Base-by-base conservation (phyloP, 2,329 filamentous ascomycete species). In the Fusarium sp. region DNA sequence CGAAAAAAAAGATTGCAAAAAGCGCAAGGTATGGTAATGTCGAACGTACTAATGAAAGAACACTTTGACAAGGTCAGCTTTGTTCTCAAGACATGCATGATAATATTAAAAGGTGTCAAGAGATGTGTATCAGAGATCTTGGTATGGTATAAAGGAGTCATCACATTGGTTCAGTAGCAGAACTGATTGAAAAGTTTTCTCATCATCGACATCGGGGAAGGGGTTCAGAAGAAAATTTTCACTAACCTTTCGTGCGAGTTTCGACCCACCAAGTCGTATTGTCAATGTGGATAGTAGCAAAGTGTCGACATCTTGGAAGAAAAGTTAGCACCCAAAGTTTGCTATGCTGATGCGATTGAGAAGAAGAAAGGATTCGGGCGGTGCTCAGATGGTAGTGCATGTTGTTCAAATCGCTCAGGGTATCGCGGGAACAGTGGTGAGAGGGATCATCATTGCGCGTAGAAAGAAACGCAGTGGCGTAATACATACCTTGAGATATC, bases 351-450 rank as follows among this genome's bases (percentile, higher is more conserved):
- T 30, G 10, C 10, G 5, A 4, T 30, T 30, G 28, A 13, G 28
- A 24, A 24, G 26, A 28, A 30, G 11, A 11, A 30, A 30, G 28
- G 11, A 13, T 45, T 39, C 14, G 56, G 15, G 49, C 41, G 56
- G 62, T 50, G 57, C 80, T 89, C 89, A 91, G 89, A 91, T 91
- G 89, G 89, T 91, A 89, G 88, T 91, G 89, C 89, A 91, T 91
- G 89, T 90, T 83, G 84, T 89, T 87, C 83, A 76, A 76, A 69
- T 75, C 85, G 87, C 86, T 89, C 87, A 84, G 83, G 33, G 82
- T 73, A 74, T 89, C 85, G 83, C 87, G 84, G 77, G 84, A 88
- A 88, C 85, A 81, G 85, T 87, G 84, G 84, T 82, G 80, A 78
- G 74, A 70, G 77, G 69, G 76, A 80, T 88, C 86, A 87, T 89